Percentiles rank a stretch among this genome's conserved stretches.
phyloP scores from a whole-genome alignment of 495 filamentous ascomycete genomes.

The Rostrohypoxylon terebratum region DNA sequence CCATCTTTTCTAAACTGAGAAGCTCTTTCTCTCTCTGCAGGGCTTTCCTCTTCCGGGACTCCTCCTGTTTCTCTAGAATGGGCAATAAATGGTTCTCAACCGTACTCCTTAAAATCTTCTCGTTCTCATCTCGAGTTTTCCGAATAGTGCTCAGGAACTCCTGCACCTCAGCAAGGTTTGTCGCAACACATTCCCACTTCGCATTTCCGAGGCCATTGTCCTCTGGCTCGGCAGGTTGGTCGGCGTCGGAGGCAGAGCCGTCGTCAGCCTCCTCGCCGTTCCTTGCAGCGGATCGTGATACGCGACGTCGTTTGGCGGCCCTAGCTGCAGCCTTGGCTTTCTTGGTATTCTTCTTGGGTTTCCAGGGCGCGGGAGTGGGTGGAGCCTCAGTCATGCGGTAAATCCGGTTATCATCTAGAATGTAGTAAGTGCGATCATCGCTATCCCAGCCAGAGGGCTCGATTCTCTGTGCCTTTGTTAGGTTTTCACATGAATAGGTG shows the following conservation, averaged over 20 bases:
- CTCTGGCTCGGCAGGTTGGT: slow-evolving; percentile 58
- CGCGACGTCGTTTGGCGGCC: slow-evolving; percentile 78
- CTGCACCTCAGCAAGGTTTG: slow-evolving; percentile 80
- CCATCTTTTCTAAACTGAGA: slow-evolving; percentile 81
- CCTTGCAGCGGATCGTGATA: slow-evolving; percentile 55
- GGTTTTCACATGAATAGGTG: slow-evolving; percentile 25
- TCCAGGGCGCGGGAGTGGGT: slow-evolving; percentile 62
- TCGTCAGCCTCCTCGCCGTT: slow-evolving; percentile 66
- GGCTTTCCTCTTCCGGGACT: slow-evolving; percentile 75
- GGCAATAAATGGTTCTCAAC: slow-evolving; percentile 82
- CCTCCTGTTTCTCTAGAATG: slow-evolving; percentile 83
- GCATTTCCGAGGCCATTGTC: slow-evolving; percentile 74
- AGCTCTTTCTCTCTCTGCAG: slow-evolving; percentile 82
- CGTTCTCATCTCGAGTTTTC: slow-evolving; percentile 81
- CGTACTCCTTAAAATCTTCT: slow-evolving; percentile 76
- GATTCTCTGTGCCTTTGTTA: slow-evolving; percentile 73
- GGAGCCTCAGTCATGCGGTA: slow-evolving; percentile 84
- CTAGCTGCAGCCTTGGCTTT: slow-evolving; percentile 75
- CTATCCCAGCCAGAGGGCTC: slow-evolving; percentile 91
- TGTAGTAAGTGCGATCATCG: slow-evolving; percentile 85
- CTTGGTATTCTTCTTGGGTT: slow-evolving; percentile 81
- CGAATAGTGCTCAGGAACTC: slow-evolving; percentile 75
- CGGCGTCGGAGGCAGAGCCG: slow-evolving; percentile 50
- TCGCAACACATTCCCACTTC: slow-evolving; percentile 92
- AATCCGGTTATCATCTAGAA: slow-evolving; percentile 92